Evolutionary conservation across 2,329 filamentous ascomycete genomes (phyloP).

Genomic region (Venturia asperata): DNA sequence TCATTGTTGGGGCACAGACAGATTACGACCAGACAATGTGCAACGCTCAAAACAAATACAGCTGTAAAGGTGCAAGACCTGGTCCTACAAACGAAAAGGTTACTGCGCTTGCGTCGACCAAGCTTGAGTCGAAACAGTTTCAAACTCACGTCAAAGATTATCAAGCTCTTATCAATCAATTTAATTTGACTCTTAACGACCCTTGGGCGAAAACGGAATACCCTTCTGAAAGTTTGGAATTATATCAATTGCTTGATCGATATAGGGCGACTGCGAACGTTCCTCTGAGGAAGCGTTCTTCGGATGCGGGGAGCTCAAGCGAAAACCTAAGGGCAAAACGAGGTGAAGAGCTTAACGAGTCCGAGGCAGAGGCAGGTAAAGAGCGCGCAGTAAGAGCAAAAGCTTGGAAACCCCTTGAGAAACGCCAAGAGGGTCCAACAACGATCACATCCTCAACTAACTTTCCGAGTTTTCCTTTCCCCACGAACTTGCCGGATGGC

Average conservation of each 20-base stretch:
- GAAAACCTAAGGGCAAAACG: not conserved
- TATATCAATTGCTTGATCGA: constrained; percentile 28
- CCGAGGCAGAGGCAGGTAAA: not conserved
- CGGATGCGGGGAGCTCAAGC: not conserved
- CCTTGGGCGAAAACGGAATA: constrained; percentile 24
- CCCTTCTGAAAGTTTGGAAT: constrained; percentile 36
- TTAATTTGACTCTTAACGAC: constrained; percentile 43
- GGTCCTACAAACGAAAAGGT: constrained; percentile 31
- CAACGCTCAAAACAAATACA: constrained; percentile 37
- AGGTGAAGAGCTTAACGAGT: not conserved
- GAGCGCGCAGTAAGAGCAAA: not conserved
- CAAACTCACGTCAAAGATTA: constrained; percentile 39
- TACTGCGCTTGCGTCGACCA: constrained; percentile 30
- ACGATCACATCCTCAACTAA: not conserved
- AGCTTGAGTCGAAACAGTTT: constrained; percentile 30
- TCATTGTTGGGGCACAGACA: constrained; percentile 42
- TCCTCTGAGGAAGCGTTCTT: constrained; percentile 2
- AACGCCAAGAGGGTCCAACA: constrained; percentile 4
- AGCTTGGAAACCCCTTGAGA: constrained; percentile 7
- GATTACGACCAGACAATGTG: constrained; percentile 48
- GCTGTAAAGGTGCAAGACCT: constrained; percentile 45
- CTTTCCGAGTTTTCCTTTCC: constrained; percentile 15
- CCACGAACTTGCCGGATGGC: constrained; percentile 5
- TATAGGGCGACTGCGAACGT: constrained; percentile 25
- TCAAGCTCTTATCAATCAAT: constrained; percentile 33